A percentile compares a stretch with the other conserved stretches of the same genome.
These are phyloP conservation scores for Russula virescens DNA, from an alignment of 768 basidiomycete species.

Conservation along the genomic window DNA sequence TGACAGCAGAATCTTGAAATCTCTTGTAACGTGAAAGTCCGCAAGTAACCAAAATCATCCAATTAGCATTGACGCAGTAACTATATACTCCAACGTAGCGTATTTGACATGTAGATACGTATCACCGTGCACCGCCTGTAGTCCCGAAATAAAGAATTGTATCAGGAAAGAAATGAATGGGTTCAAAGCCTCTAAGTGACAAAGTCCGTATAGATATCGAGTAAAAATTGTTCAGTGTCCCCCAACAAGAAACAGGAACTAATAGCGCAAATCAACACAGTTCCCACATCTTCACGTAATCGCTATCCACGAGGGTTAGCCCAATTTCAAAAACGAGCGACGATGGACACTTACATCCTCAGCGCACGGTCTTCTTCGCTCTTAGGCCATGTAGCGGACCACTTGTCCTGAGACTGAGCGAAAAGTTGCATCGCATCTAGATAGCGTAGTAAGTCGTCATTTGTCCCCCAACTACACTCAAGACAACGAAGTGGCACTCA, in stretches of 20 bases:
- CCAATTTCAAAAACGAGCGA: background rate
- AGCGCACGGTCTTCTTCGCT: slow-evolving; percentile 58
- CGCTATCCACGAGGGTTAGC: slow-evolving; percentile 8
- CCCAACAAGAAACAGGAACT: background rate
- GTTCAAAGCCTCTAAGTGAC: background rate
- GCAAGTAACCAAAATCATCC: background rate
- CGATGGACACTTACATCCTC: slow-evolving; percentile 48
- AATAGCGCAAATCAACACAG: slow-evolving; percentile 7
- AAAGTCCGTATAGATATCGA: slow-evolving; percentile 1
- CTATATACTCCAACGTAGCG: background rate
- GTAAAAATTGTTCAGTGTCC: too few relatives aligned
- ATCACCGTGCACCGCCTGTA: background rate
- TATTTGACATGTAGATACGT: background rate
- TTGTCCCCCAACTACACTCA: too few relatives aligned
- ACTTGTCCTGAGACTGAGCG: slow-evolving; percentile 48
- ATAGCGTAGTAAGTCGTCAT: too few relatives aligned
- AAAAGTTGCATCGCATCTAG: slow-evolving; percentile 69
- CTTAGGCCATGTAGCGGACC: slow-evolving; percentile 71
- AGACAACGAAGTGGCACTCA: slow-evolving; percentile 8
- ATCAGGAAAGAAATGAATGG: background rate
- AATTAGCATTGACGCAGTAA: background rate
- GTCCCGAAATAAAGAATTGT: background rate
- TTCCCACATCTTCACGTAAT: slow-evolving; percentile 26
- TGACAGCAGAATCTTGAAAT: too few relatives aligned
- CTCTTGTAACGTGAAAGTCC: background rate